Percentiles rank a stretch among this genome's conserved stretches.
phyloP scores from a whole-genome alignment of 179 eudicot species.

The Amaranthus tricolor region DNA sequence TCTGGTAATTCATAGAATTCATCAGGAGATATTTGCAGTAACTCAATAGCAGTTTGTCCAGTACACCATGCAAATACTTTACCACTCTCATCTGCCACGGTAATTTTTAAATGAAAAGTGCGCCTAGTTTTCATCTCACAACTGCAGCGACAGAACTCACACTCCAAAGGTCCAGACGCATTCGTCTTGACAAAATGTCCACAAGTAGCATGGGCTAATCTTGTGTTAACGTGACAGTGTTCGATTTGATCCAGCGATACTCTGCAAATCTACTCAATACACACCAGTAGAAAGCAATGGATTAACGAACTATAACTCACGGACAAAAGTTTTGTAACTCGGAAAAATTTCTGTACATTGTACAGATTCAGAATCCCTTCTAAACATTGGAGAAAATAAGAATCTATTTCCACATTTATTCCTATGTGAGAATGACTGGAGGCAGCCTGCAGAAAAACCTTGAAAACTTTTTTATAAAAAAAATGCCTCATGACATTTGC shows the following conservation, averaged over 20 bases:
- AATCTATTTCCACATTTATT: too few species aligned
- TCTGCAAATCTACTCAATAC: slow-evolving; percentile 55
- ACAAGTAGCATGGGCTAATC: slow-evolving; percentile 60
- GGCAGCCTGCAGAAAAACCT: too few species aligned
- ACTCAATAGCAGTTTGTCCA: slow-evolving; percentile 80
- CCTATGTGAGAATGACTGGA: too few species aligned
- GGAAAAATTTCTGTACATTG: too few species aligned
- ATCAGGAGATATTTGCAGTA: slow-evolving; percentile 90
- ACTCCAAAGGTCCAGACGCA: slow-evolving; percentile 39
- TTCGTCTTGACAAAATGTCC: slow-evolving; percentile 63
- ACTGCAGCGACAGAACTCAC: slow-evolving; percentile 63
- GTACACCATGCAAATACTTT: slow-evolving; percentile 86
- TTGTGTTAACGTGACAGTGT: slow-evolving; percentile 66
- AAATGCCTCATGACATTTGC: too few species aligned
- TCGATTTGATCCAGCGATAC: slow-evolving; percentile 85
- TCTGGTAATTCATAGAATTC: slow-evolving; percentile 76
- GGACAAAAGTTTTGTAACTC: not conserved
- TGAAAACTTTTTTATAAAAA: too few species aligned
- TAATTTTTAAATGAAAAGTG: slow-evolving; percentile 65
- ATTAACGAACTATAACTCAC: not conserved
- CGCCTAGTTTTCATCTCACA: slow-evolving; percentile 54
- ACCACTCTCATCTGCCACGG: slow-evolving; percentile 69
- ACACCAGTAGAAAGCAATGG: not conserved
- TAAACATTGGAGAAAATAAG: too few species aligned
- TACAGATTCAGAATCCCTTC: too few species aligned